Conservation (phyloP, 345 rosid species). For the Sonneratia caseolaris region DNA sequence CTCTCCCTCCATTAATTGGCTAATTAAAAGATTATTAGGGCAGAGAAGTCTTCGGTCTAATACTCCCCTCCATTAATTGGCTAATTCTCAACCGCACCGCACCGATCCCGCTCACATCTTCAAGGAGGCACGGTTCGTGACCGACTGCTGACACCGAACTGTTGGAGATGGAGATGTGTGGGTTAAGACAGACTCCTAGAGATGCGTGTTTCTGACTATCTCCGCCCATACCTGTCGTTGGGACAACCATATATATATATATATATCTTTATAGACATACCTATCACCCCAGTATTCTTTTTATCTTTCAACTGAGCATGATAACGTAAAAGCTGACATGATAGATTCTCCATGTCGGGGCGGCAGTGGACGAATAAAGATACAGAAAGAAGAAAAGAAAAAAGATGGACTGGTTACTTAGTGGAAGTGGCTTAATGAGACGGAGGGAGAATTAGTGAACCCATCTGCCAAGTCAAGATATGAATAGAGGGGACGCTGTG, state of each 20-base stretch:
- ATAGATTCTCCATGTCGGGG: no score
- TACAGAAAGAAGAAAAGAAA: neutral
- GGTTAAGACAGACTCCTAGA: neutral
- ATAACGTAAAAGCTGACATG: no score
- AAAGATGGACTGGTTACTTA: neutral
- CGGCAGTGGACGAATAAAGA: neutral
- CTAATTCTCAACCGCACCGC: conserved; percentile 7
- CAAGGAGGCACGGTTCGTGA: neutral
- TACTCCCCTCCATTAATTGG: conserved; percentile 6
- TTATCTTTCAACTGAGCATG: no score
- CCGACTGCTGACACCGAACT: neutral
- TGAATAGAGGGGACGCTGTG: neutral
- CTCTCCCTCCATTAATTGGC: neutral
- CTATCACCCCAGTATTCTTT: no score
- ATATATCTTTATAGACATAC: no score
- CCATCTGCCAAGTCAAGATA: neutral
- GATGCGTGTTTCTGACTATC: no score
- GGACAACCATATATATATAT: no score
- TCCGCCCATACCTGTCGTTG: no score
- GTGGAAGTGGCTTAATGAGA: neutral
- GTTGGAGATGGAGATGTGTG: neutral
- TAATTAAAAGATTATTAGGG: conserved; percentile 10
- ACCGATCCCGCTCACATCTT: neutral
- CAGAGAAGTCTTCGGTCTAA: conserved; percentile 11
- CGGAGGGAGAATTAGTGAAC: neutral